Base-by-base conservation (phyloP, 2,329 filamentous ascomycete genomes). In the Trichoderma breve region DNA sequence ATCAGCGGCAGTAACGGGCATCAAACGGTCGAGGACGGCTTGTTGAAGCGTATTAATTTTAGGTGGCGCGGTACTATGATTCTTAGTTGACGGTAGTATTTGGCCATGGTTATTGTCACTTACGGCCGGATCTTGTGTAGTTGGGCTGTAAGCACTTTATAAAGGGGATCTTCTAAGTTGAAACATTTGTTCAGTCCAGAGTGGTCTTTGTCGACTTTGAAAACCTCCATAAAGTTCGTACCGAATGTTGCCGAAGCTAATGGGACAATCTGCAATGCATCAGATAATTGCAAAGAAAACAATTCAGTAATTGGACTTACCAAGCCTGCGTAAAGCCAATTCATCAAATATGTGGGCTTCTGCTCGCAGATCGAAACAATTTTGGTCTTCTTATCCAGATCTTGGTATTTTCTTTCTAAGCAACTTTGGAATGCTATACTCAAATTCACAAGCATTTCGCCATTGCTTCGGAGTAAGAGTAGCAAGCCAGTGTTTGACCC, bases 111-210 rank as follows among this genome's bases (percentile, higher is more conserved):
- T 5, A 11, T 51, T 12, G 5, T 64, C 6, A 47, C 70, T n/a
- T 39, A 71, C 70, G 61, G 62, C 9, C 15, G 36, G 7, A 71
- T 39, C 3, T 2, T 14, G 6, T 21, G 12, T 1, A 71, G 9
- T 1, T 21, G 51, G 2, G 26, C 6, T 18, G 24, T 66, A 4
- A 72, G 39, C 18, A 47, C 26, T 14, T 21, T 39, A 12, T 73
- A 76, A 3, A 75, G 47, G 11, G 51, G 3, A 57, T 75, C 74
- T 0, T 71, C 47, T 9, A 11, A 24, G 5, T 61, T 55, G 9
- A 4, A 5, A 32, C 72, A 74, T 14, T 76, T 76, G 55, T 76
- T 76, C 1, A 76, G 69, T 2, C 74, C 72, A 4, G 75, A 75
- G 61, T 76, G 74, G 53, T 76, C 71, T 4, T 68, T 75, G 4